Evolutionary conservation across 495 filamentous ascomycete species (phyloP).

Genomic region (Coniosporium apollinis): DNA sequence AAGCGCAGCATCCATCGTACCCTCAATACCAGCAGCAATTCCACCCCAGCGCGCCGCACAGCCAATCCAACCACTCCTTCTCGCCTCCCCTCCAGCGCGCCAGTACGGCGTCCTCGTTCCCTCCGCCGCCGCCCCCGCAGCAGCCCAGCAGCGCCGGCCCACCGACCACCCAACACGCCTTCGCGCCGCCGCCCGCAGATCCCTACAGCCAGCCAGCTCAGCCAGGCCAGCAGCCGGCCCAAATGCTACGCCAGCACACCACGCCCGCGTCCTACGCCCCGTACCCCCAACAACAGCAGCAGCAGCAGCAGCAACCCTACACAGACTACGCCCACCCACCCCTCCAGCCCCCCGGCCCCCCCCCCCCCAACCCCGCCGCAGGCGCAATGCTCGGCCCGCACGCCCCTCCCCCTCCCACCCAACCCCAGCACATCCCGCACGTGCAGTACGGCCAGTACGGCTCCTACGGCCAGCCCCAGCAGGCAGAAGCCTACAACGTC

Average conservation of each 20-base stretch:
- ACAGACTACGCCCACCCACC: slow-evolving; percentile 8
- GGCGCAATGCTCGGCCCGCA: not conserved
- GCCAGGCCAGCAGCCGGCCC: slow-evolving; percentile 4
- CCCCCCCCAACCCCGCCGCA: slow-evolving; percentile 2
- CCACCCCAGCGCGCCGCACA: slow-evolving; percentile 21
- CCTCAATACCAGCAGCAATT: slow-evolving; percentile 22
- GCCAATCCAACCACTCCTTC: slow-evolving; percentile 19
- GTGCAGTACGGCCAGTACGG: slow-evolving; percentile 15
- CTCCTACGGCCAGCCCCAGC: slow-evolving; percentile 11
- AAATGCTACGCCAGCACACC: slow-evolving; percentile 15
- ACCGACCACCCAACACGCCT: slow-evolving; percentile 1
- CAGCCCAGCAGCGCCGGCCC: slow-evolving; percentile 1
- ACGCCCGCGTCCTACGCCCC: slow-evolving; percentile 22
- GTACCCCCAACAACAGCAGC: slow-evolving; percentile 7
- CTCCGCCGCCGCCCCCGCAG: slow-evolving; percentile 12
- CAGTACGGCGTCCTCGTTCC: slow-evolving; percentile 11
- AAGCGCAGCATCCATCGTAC: slow-evolving; percentile 13
- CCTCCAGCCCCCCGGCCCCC: slow-evolving; percentile 10
- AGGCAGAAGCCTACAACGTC: slow-evolving; percentile 39
- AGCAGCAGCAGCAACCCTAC: slow-evolving; percentile 9
- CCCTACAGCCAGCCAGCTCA: not conserved
- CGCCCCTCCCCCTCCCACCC: not conserved
- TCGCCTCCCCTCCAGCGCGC: slow-evolving; percentile 20
- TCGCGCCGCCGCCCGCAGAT: slow-evolving; percentile 8
- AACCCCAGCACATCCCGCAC: not conserved